Evolutionary conservation across 177 flowering plant species (phyloP), one percentile per base, ranked within the genome.

Genomic region (Vitis hybrid): DNA sequence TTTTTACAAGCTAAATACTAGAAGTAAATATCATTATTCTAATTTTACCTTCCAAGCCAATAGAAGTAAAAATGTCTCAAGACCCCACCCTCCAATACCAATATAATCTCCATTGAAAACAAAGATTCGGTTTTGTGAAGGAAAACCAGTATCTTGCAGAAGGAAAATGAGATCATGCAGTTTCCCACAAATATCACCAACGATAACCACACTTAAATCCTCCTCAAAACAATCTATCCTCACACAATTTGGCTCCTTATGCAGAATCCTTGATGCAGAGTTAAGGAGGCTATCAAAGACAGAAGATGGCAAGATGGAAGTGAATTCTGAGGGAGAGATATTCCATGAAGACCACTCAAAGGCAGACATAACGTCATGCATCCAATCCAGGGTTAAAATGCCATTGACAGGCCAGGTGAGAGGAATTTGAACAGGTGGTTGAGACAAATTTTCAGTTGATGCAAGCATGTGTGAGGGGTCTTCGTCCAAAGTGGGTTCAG

Each of bases 41-140:
- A 14, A 66, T 29, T 52, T 57, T 76, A 69, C 81, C 81, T 78
- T 78, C 81, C 81, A 74, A 13, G 81, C 81, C 70, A 71, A 60
- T 33, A 78, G 51, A 33, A 78, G 60, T 20, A 74, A 49, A 50
- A 78, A 65, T 14, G 75, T 70, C 65, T 78, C 81, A n/a, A 78
- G 52, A 50, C 78, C 71, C 78, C 75, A 71, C 16, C 73, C 67
- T 48, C 81, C 78, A 64, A 29, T 53, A 68, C 56, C 75, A 48
- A 78, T 69, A 57, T 74, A 78, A 58, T 75, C 61, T 39, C 78
- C 81, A 72, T 64, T 74, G 26, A 71, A 74, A 4, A 78, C 81
- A 55, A 67, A 74, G 20, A 48, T 51, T 53, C 52, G 70, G 48
- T 74, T 60, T 20, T 71, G 69, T n/a, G 81, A 74, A 3, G 81